Evolutionary conservation across 495 filamentous ascomycete species (phyloP).

Genomic region (Pyrenula massariospora): DNA sequence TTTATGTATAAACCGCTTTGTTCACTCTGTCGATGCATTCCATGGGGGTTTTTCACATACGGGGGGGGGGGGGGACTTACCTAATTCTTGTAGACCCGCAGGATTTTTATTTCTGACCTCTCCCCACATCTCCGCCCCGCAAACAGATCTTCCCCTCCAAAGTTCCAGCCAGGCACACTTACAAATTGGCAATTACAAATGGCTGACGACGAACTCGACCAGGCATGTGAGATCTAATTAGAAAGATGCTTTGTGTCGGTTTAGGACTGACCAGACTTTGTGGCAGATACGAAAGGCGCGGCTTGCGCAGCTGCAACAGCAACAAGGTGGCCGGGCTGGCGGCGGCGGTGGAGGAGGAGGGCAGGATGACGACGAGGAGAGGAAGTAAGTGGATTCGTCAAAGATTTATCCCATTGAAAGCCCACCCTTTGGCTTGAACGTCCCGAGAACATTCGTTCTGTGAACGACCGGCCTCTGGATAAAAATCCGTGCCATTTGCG

Average conservation of each 20-base stretch:
- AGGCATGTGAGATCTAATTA: constrained; percentile 23
- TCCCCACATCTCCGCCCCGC: not conserved
- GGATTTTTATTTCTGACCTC: no score
- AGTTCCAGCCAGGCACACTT: not conserved
- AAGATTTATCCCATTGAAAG: not conserved
- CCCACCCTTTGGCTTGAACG: no score
- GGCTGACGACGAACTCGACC: constrained; percentile 80
- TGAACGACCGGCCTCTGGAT: no score
- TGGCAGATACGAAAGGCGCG: constrained; percentile 76
- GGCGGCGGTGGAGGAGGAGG: constrained; percentile 35
- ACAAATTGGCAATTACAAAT: constrained; percentile 22
- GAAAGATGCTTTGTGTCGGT: not conserved
- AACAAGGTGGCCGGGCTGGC: constrained; percentile 7
- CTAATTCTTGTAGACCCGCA: no score
- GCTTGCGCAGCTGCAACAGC: constrained; percentile 69
- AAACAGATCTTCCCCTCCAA: not conserved
- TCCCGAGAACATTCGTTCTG: no score
- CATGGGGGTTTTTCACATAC: no score
- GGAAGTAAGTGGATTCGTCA: constrained; percentile 42
- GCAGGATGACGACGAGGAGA: constrained; percentile 45
- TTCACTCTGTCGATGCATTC: no score
- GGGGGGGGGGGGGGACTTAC: no score
- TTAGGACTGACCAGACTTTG: constrained; percentile 1
- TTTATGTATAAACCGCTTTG: no score
- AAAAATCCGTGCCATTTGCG: not conserved